These are phyloP conservation scores for Fusarium secorum DNA, from an alignment of 2,329 filamentous ascomycete genomes.

Conservation along the genomic window DNA sequence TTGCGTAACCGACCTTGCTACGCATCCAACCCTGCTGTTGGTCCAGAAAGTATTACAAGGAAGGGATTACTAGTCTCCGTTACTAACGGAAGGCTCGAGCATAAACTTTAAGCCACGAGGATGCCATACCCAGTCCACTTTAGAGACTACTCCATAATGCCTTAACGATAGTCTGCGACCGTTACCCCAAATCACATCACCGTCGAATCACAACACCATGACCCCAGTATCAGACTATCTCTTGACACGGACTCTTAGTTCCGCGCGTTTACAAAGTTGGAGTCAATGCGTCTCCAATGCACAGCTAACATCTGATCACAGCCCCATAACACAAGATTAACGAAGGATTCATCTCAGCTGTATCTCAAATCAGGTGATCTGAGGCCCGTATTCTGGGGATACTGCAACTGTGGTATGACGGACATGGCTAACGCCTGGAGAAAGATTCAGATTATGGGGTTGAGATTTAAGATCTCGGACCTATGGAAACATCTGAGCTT, in stretches of 20 bases:
- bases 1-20: not conserved
- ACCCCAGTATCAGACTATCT: not conserved
- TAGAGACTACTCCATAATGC: not conserved
- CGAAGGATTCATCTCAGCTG: slow-evolving; percentile 15
- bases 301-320: not conserved
- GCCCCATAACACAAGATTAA: slow-evolving; percentile 25
- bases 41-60: not conserved
- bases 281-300: not conserved
- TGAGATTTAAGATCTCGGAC: not conserved
- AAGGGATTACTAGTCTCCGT: not conserved
- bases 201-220: not conserved
- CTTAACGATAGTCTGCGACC: not conserved
- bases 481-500: not conserved
- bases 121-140: not conserved
- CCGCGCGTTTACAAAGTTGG: not conserved
- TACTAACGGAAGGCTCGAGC: not conserved
- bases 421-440: not conserved
- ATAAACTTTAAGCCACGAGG: not conserved
- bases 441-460: not conserved
- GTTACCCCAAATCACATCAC: not conserved
- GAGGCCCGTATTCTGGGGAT: not conserved
- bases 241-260: not conserved
- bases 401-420: slow-evolving; percentile 15
- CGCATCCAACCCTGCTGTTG: not conserved
- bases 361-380: slow-evolving; percentile 18